Evolutionary conservation across 2,329 filamentous ascomycete species (phyloP).

Genomic region (Stagonosporopsis chrysanthemi): DNA sequence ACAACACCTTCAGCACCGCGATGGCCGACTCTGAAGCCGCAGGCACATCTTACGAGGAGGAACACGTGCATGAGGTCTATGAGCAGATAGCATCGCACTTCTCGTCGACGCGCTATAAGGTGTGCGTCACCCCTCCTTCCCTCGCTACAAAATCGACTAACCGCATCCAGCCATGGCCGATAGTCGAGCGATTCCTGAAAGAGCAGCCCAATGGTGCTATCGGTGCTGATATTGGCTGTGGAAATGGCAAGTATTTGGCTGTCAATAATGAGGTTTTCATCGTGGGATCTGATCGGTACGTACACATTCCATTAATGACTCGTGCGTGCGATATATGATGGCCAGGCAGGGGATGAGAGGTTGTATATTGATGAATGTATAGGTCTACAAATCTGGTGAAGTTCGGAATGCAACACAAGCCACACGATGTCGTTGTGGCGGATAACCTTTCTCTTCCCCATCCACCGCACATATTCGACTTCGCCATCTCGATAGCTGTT

Average conservation of each 20-base stretch:
- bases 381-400: conserved; percentile 66
- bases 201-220: conserved; percentile 72
- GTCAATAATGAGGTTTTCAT: conserved; percentile 82
- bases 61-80: conserved; percentile 92
- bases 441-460: conserved; percentile 88
- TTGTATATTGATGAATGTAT: not conserved
- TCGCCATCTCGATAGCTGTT: conserved; percentile 92
- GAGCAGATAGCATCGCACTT: conserved; percentile 86
- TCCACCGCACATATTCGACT: conserved; percentile 72
- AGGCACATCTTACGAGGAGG: conserved; percentile 74
- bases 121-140: conserved; percentile 45
- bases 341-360: not conserved
- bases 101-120: conserved; percentile 77
- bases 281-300: conserved; percentile 82
- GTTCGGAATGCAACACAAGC: conserved; percentile 62
- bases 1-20: not conserved
- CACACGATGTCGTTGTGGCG: conserved; percentile 76
- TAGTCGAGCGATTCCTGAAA: conserved; percentile 80
- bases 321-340: not conserved
- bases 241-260: conserved; percentile 92
- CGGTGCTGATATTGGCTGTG: conserved; percentile 91
- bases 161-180: conserved; percentile 78
- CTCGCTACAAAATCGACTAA: conserved; percentile 22
- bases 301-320: conserved; percentile 30
- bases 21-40: conserved; percentile 33